A percentile compares a stretch with the other conserved stretches of the same genome.
Evolutionary conservation across 495 filamentous ascomycete species (phyloP).

Genomic region (Baudoinia panamericana): DNA sequence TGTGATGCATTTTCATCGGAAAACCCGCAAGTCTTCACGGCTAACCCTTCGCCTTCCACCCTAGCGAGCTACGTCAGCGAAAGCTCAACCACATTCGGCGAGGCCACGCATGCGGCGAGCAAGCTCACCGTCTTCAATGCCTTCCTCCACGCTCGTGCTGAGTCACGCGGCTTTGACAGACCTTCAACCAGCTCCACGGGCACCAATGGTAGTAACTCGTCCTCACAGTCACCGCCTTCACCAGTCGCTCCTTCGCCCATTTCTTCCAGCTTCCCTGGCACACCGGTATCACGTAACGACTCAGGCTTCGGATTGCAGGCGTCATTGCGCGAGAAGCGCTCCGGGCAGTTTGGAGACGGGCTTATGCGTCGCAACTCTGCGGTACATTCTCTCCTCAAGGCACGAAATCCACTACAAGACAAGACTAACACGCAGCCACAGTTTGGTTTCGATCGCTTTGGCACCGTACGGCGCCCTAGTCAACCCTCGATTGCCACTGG

Average conservation of each 20-base stretch:
- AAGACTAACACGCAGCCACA: conserved; percentile 22
- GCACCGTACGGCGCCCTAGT: conserved; percentile 63
- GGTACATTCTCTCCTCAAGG: conserved; percentile 21
- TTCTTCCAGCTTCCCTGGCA: conserved; percentile 63
- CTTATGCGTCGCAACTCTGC: conserved; percentile 78
- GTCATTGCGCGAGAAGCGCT: conserved; percentile 83
- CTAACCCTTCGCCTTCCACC: conserved; percentile 52
- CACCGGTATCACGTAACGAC: conserved; percentile 72
- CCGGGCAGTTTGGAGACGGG: conserved; percentile 73
- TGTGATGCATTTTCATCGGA: conserved; percentile 81
- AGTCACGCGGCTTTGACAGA: conserved; percentile 50
- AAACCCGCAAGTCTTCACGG: conserved; percentile 62
- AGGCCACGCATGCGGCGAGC: conserved; percentile 29
- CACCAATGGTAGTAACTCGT: conserved; percentile 28
- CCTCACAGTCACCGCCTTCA: conserved; percentile 56
- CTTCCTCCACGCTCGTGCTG: conserved; percentile 65
- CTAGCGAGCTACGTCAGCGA: conserved; percentile 75
- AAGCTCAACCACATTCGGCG: conserved; percentile 76
- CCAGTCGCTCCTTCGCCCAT: conserved; percentile 61
- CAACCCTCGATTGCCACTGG: conserved; percentile 62
- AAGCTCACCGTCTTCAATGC: conserved; percentile 70
- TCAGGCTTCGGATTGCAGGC: conserved; percentile 76
- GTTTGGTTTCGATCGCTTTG: conserved; percentile 63
- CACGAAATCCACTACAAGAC: conserved; percentile 6
- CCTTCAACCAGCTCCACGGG: conserved; percentile 68